Conservation (phyloP, 2,329 filamentous ascomycete genomes). For the Apiospora hydei region DNA sequence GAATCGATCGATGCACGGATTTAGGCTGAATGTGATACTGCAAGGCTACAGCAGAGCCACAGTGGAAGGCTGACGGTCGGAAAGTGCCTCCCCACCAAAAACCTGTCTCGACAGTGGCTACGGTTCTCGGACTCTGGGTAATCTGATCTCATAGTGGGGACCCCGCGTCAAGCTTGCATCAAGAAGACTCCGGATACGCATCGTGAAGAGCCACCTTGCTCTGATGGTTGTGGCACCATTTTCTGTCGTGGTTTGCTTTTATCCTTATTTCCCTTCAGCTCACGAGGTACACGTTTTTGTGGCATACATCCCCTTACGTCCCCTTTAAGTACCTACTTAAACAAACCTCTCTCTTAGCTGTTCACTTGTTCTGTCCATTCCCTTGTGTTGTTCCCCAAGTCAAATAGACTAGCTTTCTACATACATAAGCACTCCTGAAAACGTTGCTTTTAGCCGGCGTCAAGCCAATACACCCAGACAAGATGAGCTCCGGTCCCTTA, state of each 20-base stretch:
- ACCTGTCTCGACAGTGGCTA: slow-evolving; percentile 3
- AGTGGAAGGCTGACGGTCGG: not conserved
- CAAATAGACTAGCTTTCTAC: not conserved
- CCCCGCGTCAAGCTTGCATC: slow-evolving; percentile 27
- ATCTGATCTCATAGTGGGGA: slow-evolving; percentile 23
- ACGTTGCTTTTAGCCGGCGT: not conserved
- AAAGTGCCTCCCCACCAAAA: slow-evolving; percentile 9
- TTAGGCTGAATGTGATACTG: slow-evolving; percentile 11
- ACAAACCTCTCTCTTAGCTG: not conserved
- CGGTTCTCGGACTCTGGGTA: slow-evolving; percentile 10
- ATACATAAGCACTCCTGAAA: not conserved
- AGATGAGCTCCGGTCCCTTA: slow-evolving; percentile 61
- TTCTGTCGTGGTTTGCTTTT: slow-evolving; percentile 10
- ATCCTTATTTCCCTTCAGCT: slow-evolving; percentile 9
- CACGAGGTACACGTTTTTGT: not conserved
- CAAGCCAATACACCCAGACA: slow-evolving; percentile 25
- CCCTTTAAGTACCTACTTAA: slow-evolving; percentile 2
- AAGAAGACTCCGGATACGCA: slow-evolving; percentile 20
- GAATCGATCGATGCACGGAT: not conserved
- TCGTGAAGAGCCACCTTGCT: slow-evolving; percentile 17
- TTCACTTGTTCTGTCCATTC: slow-evolving; percentile 1
- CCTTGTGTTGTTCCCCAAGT: not conserved
- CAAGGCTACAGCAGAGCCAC: slow-evolving; percentile 10
- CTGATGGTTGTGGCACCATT: slow-evolving; percentile 21
- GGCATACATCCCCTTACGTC: not conserved